Conservation (phyloP, 768 basidiomycete genomes). For the Psilocybe cyanescens region DNA sequence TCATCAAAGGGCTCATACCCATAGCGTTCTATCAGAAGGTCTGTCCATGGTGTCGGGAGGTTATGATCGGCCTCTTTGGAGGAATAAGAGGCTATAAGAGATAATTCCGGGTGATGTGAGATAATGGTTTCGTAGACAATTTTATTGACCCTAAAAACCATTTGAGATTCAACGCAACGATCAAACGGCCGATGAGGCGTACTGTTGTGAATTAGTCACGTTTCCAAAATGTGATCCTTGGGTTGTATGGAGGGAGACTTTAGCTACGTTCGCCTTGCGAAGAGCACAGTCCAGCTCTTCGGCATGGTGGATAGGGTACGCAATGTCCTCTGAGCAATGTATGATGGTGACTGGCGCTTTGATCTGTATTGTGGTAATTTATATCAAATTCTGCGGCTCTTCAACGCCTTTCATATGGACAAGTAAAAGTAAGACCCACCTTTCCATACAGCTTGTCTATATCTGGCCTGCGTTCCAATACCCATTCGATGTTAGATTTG, state of each 20-base stretch:
- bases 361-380: slow-evolving; percentile 17
- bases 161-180: background rate
- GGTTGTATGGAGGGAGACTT: slow-evolving; percentile 24
- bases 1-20: background rate
- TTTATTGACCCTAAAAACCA: background rate
- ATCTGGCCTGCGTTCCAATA: slow-evolving; percentile 17
- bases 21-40: background rate
- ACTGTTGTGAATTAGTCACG: slow-evolving; percentile 29
- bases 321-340: slow-evolving; percentile 32
- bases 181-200: slow-evolving; percentile 1
- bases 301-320: slow-evolving; percentile 27
- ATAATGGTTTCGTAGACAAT: background rate
- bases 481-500: slow-evolving; percentile 21
- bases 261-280: slow-evolving; percentile 20
- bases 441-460: slow-evolving; percentile 17
- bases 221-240: slow-evolving; percentile 33
- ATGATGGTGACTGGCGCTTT: slow-evolving; percentile 32
- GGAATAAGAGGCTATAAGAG: background rate
- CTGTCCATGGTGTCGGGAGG: background rate
- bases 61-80: background rate
- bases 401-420: background rate
- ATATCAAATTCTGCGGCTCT: no score
- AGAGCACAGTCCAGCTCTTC: slow-evolving; percentile 24
- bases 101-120: background rate
- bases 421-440: slow-evolving; percentile 13